Conservation (phyloP, 441 rosid genomes). For the Bruguiera hainesii region DNA sequence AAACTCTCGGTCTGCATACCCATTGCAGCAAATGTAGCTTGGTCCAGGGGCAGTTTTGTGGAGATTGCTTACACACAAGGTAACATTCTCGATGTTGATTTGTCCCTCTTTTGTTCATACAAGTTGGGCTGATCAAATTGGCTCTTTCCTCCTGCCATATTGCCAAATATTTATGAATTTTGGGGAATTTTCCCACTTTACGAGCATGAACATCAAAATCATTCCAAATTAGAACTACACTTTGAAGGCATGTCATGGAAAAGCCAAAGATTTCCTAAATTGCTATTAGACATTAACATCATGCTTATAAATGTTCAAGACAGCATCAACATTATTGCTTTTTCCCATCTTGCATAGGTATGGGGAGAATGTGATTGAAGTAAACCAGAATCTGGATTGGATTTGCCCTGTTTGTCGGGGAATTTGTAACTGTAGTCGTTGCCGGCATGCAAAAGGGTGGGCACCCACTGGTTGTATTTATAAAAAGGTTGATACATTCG, state of each 20-base stretch:
- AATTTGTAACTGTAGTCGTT: conserved; percentile 84
- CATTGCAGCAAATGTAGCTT: conserved; percentile 51
- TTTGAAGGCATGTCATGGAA: too few relatives aligned
- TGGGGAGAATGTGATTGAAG: conserved; percentile 91
- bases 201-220: too few relatives aligned
- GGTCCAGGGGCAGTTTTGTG: conserved; percentile 90
- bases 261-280: too few relatives aligned
- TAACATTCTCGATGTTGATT: conserved; percentile 13
- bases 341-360: conserved; percentile 39
- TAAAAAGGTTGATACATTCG: not conserved
- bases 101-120: not conserved
- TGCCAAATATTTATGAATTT: too few relatives aligned
- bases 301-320: too few relatives aligned
- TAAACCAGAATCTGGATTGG: conserved; percentile 58
- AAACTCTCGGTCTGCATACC: conserved; percentile 72
- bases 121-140: not conserved
- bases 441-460: conserved; percentile 43
- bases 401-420: conserved; percentile 79
- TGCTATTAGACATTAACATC: too few relatives aligned
- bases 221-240: too few relatives aligned
- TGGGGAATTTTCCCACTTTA: too few relatives aligned
- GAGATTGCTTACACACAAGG: conserved; percentile 88
- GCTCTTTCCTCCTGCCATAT: not conserved
- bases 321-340: not conserved
- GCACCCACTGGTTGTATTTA: not conserved